These are phyloP conservation scores for Syncephalastrum sp. DNA, from an alignment of 371 early-diverging fungal genomes.

Conservation along the genomic window DNA sequence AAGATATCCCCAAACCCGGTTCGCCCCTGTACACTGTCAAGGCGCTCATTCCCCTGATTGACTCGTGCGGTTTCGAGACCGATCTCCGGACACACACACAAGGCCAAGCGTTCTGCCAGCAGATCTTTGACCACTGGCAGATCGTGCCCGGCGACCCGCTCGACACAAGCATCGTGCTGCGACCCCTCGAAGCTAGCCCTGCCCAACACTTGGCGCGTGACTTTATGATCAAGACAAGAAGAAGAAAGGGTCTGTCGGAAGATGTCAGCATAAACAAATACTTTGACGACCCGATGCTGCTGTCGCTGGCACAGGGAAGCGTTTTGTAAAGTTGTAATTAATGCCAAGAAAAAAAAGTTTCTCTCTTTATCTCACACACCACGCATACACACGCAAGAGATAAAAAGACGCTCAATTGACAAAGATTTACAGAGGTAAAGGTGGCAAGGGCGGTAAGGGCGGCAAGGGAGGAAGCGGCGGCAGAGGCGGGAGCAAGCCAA, in stretches of 20 bases:
- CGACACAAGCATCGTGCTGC: slow-evolving; percentile 81
- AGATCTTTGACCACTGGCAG: slow-evolving; percentile 97
- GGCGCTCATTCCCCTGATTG: slow-evolving; percentile 94
- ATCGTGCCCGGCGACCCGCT: slow-evolving; percentile 97
- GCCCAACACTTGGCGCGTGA: slow-evolving; percentile 91
- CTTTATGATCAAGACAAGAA: slow-evolving; percentile 96
- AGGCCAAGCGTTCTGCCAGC: slow-evolving; percentile 95
- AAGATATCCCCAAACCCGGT: slow-evolving; percentile 93
- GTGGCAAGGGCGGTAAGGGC: slow-evolving; percentile 1
- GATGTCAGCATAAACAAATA: slow-evolving; percentile 93
- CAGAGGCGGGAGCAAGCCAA: neutral
- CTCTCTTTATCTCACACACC: slow-evolving; percentile 2
- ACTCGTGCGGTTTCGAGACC: slow-evolving; percentile 95
- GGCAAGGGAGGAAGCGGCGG: slow-evolving; percentile 1
- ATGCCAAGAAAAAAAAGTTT: slow-evolving; percentile 2
- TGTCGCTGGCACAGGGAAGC: slow-evolving; percentile 60
- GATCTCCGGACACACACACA: slow-evolving; percentile 95
- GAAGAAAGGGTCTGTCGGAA: slow-evolving; percentile 91
- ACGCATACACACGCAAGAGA: neutral
- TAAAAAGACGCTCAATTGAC: too few relatives aligned
- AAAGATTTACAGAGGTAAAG: neutral
- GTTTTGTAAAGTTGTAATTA: slow-evolving; percentile 22
- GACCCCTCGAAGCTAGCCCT: slow-evolving; percentile 88
- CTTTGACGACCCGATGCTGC: slow-evolving; percentile 91
- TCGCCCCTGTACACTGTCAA: slow-evolving; percentile 93